Conservation (phyloP, 495 filamentous ascomycete genomes). For the Penicilliopsis zonata region DNA sequence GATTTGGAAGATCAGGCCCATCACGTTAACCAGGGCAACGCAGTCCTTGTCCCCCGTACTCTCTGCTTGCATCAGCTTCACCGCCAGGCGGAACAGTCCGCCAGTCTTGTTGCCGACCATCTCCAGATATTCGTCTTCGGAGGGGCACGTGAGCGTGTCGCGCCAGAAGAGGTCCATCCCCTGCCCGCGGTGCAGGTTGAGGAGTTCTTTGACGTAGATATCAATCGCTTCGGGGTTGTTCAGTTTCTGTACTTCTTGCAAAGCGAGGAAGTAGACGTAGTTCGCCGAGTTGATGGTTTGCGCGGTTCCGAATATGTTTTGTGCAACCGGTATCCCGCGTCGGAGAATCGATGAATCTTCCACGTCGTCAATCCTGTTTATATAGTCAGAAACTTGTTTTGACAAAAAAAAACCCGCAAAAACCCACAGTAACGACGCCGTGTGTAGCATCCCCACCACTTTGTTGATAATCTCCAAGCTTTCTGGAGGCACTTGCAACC, state of each 20-base stretch:
- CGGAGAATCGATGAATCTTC: slow-evolving; percentile 77
- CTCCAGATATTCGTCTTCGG: slow-evolving; percentile 93
- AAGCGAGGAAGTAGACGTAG: slow-evolving; percentile 88
- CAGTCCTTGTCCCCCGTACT: slow-evolving; percentile 53
- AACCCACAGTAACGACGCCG: slow-evolving; percentile 66
- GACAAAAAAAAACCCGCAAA: too few relatives aligned
- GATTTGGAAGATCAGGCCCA: slow-evolving; percentile 93
- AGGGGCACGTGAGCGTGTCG: slow-evolving; percentile 85
- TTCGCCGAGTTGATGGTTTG: slow-evolving; percentile 97
- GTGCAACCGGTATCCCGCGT: slow-evolving; percentile 82
- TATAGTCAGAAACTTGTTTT: too few relatives aligned
- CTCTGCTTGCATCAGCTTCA: slow-evolving; percentile 95
- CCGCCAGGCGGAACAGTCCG: slow-evolving; percentile 83
- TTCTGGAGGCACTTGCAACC: slow-evolving; percentile 70
- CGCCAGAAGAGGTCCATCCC: slow-evolving; percentile 98
- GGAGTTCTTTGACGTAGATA: slow-evolving; percentile 78
- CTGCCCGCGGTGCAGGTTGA: slow-evolving; percentile 92
- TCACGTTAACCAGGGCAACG: slow-evolving; percentile 74
- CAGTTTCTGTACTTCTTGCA: slow-evolving; percentile 71
- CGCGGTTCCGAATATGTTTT: slow-evolving; percentile 87
- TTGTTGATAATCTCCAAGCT: slow-evolving; percentile 73
- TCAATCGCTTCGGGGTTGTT: slow-evolving; percentile 55
- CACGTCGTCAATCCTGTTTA: slow-evolving; percentile 74
- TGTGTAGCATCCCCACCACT: slow-evolving; percentile 89
- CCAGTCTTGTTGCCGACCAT: slow-evolving; percentile 99